phyloP scores from a whole-genome alignment of 164 flowering plant species.

The Vitis rupestris region DNA sequence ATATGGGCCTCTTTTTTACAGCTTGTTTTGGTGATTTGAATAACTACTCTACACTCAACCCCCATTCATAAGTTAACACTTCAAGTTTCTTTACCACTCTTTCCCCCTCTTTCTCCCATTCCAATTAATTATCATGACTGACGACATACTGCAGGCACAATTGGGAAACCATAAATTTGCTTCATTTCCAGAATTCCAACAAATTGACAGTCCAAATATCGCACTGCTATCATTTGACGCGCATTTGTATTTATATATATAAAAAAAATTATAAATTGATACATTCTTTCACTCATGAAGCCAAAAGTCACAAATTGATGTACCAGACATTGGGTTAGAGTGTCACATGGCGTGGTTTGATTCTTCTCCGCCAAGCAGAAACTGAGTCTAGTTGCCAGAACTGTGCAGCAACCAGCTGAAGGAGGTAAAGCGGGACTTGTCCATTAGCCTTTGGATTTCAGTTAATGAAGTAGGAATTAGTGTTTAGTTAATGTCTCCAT shows the following conservation, averaged over 20 bases:
- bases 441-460: constrained; percentile 10
- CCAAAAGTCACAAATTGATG: background rate
- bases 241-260: constrained; percentile 2
- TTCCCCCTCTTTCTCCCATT: no score
- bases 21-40: no score
- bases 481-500: constrained; percentile 9
- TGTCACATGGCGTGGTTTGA: background rate
- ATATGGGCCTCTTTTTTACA: no score
- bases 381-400: background rate
- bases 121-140: background rate
- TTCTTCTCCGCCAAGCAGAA: constrained; percentile 1
- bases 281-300: constrained; percentile 3
- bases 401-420: background rate
- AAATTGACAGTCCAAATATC: background rate
- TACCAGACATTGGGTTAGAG: constrained; percentile 5
- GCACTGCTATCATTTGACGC: background rate
- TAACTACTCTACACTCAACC: no score
- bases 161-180: no score
- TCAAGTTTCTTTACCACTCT: no score
- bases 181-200: background rate
- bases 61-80: no score
- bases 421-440: background rate
- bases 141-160: background rate
- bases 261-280: background rate
- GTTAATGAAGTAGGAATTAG: constrained; percentile 12